Conservation (phyloP, 495 filamentous ascomycete species). For the Thermothielavioides terrestris region DNA sequence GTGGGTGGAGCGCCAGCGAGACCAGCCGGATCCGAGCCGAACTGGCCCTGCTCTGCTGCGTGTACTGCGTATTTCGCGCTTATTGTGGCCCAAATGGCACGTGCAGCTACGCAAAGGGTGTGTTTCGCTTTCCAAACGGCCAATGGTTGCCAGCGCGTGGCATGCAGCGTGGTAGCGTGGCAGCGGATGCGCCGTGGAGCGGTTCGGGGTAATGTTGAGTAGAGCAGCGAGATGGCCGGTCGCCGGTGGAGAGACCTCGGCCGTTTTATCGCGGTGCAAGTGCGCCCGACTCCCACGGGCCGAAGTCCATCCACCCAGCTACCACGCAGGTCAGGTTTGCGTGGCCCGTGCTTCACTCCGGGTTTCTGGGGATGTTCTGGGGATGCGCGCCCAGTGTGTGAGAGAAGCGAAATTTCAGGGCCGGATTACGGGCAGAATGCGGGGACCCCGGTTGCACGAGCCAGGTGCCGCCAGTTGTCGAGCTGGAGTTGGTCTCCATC, state of each 20-base stretch:
- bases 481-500: no score
- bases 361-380: neutral
- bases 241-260: conserved; percentile 14
- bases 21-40: neutral
- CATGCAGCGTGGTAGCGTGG: neutral
- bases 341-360: neutral
- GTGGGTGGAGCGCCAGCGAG: neutral
- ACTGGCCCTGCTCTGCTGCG: neutral
- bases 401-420: neutral
- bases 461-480: neutral
- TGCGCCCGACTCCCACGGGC: neutral
- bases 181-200: neutral
- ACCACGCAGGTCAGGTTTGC: no score
- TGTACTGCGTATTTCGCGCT: neutral
- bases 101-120: neutral
- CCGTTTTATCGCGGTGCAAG: conserved; percentile 14
- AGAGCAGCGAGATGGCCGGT: conserved; percentile 23
- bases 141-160: neutral
- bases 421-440: no score
- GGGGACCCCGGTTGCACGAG: neutral
- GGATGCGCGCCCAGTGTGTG: neutral
- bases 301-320: neutral
- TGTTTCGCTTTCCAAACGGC: no score
- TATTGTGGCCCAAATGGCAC: neutral
- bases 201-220: conserved; percentile 40